These are phyloP conservation scores for Epichloe sibirici DNA, from an alignment of 2,329 filamentous ascomycete species.

Conservation along the genomic window DNA sequence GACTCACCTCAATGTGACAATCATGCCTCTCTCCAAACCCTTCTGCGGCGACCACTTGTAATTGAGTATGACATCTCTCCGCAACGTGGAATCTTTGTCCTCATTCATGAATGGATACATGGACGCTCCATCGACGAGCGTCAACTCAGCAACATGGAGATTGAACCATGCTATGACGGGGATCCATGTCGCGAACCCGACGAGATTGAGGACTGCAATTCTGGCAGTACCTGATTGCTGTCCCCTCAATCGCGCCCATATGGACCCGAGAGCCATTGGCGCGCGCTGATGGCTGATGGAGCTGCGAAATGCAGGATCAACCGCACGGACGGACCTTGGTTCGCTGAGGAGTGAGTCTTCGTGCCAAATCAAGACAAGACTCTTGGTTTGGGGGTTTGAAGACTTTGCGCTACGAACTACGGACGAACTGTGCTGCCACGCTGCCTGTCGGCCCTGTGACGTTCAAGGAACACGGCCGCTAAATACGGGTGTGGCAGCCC, in stretches of 20 bases:
- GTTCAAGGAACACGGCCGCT: too few relatives aligned
- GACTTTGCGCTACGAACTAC: too few relatives aligned
- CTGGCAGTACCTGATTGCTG: conserved; percentile 13
- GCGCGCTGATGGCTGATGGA: too few relatives aligned
- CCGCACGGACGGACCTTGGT: too few relatives aligned
- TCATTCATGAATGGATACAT: conserved; percentile 72
- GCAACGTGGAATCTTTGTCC: conserved; percentile 43
- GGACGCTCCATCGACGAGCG: conserved; percentile 47
- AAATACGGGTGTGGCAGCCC: too few relatives aligned
- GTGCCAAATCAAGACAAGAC: too few relatives aligned
- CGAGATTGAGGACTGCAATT: conserved; percentile 32
- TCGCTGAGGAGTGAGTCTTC: too few relatives aligned
- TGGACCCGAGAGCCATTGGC: conserved; percentile 3
- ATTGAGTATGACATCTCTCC: conserved; percentile 44
- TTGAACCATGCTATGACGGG: conserved; percentile 51
- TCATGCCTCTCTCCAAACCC: conserved; percentile 55
- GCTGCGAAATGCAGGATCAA: neutral
- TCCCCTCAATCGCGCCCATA: conserved; percentile 23
- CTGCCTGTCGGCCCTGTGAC: too few relatives aligned
- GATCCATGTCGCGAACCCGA: conserved; percentile 47
- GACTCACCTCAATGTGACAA: conserved; percentile 55
- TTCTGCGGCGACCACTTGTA: conserved; percentile 46
- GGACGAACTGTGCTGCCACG: too few relatives aligned
- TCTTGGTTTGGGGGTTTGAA: too few relatives aligned
- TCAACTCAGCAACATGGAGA: conserved; percentile 45